Base-by-base conservation (phyloP, 2,329 filamentous ascomycete genomes). In the Diaporthe aspalathi region DNA sequence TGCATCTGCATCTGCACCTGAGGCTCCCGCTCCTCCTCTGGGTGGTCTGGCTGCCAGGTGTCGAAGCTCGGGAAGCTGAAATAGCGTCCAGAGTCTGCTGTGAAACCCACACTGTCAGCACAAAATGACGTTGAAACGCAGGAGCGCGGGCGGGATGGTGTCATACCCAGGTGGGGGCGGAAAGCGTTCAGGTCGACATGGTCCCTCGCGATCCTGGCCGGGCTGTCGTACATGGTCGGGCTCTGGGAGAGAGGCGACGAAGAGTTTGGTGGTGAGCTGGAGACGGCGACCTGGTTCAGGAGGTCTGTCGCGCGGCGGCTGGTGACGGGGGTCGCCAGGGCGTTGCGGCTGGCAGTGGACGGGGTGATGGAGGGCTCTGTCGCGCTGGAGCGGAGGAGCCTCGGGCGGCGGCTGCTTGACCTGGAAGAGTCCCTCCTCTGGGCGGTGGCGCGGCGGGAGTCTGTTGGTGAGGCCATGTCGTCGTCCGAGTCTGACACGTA, bases 21-120 rank as follows among this genome's bases (percentile, higher is more conserved):
- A 24, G 73, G 63, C 52, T 84, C 82, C 71, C 84, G 82, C 50
- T 82, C 81, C 35, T 83, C 81, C 43, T 80, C 78, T 60, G 81
- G 81, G 73, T 83, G 81, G 70, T 83, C 84, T 24, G 83, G 83
- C 52, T 88, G 87, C 84, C 90, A 93, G 72, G 89, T 87, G 76
- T 93, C 91, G 79, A 93, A 93, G 79, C 88, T 91, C 20, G 91
- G 91, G 78, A 93, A 93, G 83, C 91, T 93, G 77, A 92, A 90
- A 80, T 93, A 93, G 73, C 89, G 87, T 70, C 84, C 87, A 76
- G 82, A 81, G 65, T 80, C 80, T 82, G 73, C 29, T 70, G 45
- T 56, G 69, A 38, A 68, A 47, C 24, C 50, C 9, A 45, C 74
- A 76, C 65, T 77, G 69, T 69, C 17, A 74, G 50, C 35, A 52